Evolutionary conservation across 352 stramenopile species (phyloP).

Genomic region (Lagenidium giganteum): DNA sequence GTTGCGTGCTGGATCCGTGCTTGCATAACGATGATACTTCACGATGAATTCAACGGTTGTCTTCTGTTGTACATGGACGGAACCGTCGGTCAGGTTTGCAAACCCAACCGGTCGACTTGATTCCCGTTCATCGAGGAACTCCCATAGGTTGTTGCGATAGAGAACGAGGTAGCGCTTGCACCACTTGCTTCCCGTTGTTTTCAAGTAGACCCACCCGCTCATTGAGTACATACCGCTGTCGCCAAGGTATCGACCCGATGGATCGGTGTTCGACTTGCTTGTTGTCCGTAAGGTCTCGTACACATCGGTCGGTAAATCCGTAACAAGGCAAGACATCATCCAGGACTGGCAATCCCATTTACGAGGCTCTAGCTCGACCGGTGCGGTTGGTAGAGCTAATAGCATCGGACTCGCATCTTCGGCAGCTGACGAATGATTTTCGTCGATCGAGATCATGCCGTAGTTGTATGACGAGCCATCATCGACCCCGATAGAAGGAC

Average conservation of each 20-base stretch:
- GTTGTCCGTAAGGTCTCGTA: conserved; percentile 32
- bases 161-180: conserved; percentile 48
- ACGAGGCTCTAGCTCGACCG: conserved; percentile 10
- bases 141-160: conserved; percentile 56
- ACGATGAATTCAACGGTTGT: conserved; percentile 35
- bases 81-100: conserved; percentile 62
- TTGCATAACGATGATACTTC: conserved; percentile 40
- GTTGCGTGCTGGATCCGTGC: conserved; percentile 24
- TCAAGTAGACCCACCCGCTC: conserved; percentile 40
- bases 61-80: conserved; percentile 29
- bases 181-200: conserved; percentile 44
- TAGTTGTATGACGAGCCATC: conserved; percentile 18
- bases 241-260: conserved; percentile 9
- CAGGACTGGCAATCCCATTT: conserved; percentile 45
- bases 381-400: conserved; percentile 18
- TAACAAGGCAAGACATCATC: conserved; percentile 52
- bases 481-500: no score
- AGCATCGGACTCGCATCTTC: conserved; percentile 43
- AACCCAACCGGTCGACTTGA: conserved; percentile 48
- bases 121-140: conserved; percentile 50
- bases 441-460: conserved; percentile 50
- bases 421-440: conserved; percentile 12
- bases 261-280: conserved; percentile 20
- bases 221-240: conserved; percentile 15
- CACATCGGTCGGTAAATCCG: conserved; percentile 39